phyloP scores from a whole-genome alignment of 1,284 basidiomycete genomes.

The Filobasidium uniguttulatum region DNA sequence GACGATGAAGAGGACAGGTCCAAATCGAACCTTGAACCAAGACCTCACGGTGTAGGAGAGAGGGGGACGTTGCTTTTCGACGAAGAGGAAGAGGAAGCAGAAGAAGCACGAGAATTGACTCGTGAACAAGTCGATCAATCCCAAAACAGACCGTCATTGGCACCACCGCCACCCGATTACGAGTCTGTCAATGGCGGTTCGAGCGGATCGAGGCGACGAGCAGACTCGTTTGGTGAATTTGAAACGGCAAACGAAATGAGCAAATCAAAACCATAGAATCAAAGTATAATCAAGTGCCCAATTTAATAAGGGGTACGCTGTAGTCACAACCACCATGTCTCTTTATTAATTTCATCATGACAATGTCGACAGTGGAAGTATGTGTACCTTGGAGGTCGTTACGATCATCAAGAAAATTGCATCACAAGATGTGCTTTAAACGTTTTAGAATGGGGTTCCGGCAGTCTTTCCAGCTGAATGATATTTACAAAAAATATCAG shows the following conservation, averaged over 20 bases:
- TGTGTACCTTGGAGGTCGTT: no score
- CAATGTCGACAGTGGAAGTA: no score
- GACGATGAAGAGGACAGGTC: conserved; percentile 4
- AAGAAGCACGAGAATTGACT: not conserved
- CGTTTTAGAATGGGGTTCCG: not conserved
- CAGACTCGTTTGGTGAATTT: conserved; percentile 20
- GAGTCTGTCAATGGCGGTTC: not conserved
- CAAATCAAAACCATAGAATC: not conserved
- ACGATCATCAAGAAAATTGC: not conserved
- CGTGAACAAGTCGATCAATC: not conserved
- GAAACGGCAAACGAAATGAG: conserved; percentile 5
- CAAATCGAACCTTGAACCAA: no score
- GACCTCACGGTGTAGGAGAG: conserved; percentile 20
- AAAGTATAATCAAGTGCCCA: no score
- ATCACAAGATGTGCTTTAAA: no score
- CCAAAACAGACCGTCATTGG: not conserved
- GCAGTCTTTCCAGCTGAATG: not conserved
- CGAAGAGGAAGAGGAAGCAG: conserved; percentile 18
- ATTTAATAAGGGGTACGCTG: not conserved
- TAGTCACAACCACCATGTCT: no score
- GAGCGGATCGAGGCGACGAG: conserved; percentile 8
- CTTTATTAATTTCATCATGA: no score
- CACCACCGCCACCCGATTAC: not conserved
- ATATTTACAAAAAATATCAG: not conserved
- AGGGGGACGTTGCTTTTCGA: conserved; percentile 25